Evolutionary conservation across 768 basidiomycete species (phyloP).

Genomic region (Tulasnella sp.): DNA sequence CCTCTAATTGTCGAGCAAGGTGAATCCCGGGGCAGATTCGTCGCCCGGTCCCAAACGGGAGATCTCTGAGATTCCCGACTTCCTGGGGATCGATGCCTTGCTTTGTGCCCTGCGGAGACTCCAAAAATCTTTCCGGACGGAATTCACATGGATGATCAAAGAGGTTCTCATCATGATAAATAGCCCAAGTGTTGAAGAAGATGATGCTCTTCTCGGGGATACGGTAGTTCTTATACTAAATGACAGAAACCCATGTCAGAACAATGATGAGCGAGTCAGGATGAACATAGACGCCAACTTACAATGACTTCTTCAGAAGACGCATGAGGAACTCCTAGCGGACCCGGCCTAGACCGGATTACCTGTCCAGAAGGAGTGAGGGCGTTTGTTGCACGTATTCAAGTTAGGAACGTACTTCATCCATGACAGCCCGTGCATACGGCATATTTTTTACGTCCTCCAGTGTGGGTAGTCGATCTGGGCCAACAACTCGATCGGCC

Average conservation of each 20-base stretch:
- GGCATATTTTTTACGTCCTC: slow-evolving; percentile 23
- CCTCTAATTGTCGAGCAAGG: not conserved
- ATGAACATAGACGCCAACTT: not conserved
- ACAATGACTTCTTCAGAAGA: slow-evolving; percentile 26
- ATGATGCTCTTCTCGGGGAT: slow-evolving; percentile 35
- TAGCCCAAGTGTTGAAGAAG: slow-evolving; percentile 38
- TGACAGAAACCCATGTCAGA: not conserved
- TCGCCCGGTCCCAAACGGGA: not conserved
- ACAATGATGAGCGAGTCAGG: not conserved
- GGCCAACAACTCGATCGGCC: slow-evolving; percentile 21
- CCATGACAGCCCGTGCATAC: slow-evolving; percentile 18
- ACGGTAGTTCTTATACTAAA: slow-evolving; percentile 31
- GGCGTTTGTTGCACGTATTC: not conserved
- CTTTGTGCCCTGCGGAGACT: slow-evolving; percentile 15
- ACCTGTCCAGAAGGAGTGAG: not conserved
- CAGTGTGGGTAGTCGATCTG: slow-evolving; percentile 16
- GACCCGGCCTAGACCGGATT: slow-evolving; percentile 22
- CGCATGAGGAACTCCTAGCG: slow-evolving; percentile 31
- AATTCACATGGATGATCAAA: slow-evolving; percentile 50
- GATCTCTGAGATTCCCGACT: not conserved
- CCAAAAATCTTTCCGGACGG: slow-evolving; percentile 49
- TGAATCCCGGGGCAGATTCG: not conserved
- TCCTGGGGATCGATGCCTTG: not conserved
- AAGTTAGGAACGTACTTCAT: slow-evolving; percentile 5
- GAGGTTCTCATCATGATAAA: slow-evolving; percentile 34